phyloP scores from a whole-genome alignment of 2,329 filamentous ascomycete genomes.

The Monosporascus sp. region DNA sequence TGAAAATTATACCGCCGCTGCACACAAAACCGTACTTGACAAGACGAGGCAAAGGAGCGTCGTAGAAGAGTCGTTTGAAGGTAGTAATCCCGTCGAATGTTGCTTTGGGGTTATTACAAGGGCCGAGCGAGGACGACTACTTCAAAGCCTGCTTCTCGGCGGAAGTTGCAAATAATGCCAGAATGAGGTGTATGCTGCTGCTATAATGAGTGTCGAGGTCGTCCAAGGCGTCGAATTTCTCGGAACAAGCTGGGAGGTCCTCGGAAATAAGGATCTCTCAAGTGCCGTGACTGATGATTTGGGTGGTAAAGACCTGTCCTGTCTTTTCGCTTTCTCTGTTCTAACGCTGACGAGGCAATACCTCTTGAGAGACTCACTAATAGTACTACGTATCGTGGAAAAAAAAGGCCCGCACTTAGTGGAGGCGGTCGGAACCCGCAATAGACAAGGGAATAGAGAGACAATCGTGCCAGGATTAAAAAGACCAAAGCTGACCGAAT shows the following conservation, averaged over 20 bases:
- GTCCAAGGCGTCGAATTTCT: too few relatives aligned
- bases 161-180: background rate
- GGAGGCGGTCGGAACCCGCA: slow-evolving; percentile 12
- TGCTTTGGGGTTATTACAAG: background rate
- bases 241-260: background rate
- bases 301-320: background rate
- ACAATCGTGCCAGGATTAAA: slow-evolving; percentile 16
- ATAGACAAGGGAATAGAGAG: slow-evolving; percentile 13
- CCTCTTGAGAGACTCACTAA: background rate
- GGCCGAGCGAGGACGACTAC: background rate
- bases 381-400: background rate
- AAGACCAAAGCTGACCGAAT: slow-evolving; percentile 25
- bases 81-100: background rate
- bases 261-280: background rate
- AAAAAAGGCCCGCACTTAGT: background rate
- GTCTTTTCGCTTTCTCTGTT: background rate
- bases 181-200: background rate
- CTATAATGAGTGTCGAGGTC: background rate
- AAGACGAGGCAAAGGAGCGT: background rate
- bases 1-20: background rate
- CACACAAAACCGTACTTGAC: background rate
- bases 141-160: background rate
- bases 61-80: background rate
- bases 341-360: background rate
- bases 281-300: background rate